phyloP scores from a whole-genome alignment of 139 green algal species.

The Coccomyxa sp. region DNA sequence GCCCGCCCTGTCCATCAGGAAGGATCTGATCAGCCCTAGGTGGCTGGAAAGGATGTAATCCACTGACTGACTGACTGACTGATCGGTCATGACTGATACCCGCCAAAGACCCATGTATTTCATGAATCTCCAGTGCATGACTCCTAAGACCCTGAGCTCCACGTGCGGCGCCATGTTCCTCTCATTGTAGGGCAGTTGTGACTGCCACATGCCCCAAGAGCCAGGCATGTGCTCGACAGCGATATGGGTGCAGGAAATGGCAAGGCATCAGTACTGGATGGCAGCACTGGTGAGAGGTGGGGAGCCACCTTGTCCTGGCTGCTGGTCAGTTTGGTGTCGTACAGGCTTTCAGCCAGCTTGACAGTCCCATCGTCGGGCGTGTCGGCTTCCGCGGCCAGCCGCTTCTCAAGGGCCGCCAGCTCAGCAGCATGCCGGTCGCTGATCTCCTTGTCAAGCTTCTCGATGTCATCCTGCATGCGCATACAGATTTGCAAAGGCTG shows the following conservation, averaged over 20 bases:
- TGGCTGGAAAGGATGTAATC: no score
- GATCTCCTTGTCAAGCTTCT: slow-evolving; percentile 51
- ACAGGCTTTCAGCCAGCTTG: slow-evolving; percentile 24
- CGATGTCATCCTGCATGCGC: slow-evolving; percentile 49
- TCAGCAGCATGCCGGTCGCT: slow-evolving; percentile 54
- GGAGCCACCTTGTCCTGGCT: slow-evolving; percentile 20
- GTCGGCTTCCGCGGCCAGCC: slow-evolving; percentile 1
- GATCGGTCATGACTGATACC: no score
- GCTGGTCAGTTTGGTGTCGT: neutral
- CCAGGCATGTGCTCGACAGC: no score
- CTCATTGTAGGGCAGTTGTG: no score
- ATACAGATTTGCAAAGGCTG: no score
- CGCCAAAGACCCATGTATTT: neutral
- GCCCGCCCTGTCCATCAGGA: neutral
- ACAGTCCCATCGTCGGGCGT: slow-evolving; percentile 15
- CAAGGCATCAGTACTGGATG: no score
- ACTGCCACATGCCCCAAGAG: no score
- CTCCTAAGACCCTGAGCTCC: no score
- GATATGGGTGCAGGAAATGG: no score
- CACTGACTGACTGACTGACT: no score
- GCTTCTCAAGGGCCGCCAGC: slow-evolving; percentile 51
- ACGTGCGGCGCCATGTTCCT: no score
- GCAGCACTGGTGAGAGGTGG: no score
- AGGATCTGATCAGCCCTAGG: neutral
- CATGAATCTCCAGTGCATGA: neutral